Evolutionary conservation across 2,329 filamentous ascomycete genomes (phyloP).

Genomic region (Alternaria gansuensis): DNA sequence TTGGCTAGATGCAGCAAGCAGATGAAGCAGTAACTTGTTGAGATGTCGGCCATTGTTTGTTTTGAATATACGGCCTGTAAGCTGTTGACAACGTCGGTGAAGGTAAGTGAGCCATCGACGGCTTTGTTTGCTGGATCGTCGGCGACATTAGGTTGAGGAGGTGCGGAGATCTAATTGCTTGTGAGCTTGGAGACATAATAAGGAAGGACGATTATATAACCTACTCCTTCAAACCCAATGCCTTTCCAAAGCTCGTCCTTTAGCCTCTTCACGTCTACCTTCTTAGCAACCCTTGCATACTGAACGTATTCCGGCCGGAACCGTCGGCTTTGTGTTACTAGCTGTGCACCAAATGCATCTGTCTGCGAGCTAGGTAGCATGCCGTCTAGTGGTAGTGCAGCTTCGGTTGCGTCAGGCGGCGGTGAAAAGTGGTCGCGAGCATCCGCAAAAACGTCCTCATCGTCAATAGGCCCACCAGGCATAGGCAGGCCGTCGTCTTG

Average conservation of each 20-base stretch:
- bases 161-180: slow-evolving; percentile 29
- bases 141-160: slow-evolving; percentile 24
- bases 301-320: slow-evolving; percentile 71
- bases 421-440: slow-evolving; percentile 82
- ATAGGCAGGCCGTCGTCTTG: slow-evolving; percentile 83
- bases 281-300: slow-evolving; percentile 72
- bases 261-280: slow-evolving; percentile 70
- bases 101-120: slow-evolving; percentile 71
- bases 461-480: slow-evolving; percentile 69
- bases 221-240: slow-evolving; percentile 61
- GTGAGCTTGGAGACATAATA: slow-evolving; percentile 21
- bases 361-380: slow-evolving; percentile 65
- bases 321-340: slow-evolving; percentile 68
- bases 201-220: slow-evolving; percentile 10
- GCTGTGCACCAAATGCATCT: slow-evolving; percentile 68
- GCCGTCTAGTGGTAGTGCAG: slow-evolving; percentile 36
- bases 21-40: slow-evolving; percentile 92
- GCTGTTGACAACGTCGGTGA: slow-evolving; percentile 91
- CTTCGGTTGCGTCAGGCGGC: slow-evolving; percentile 58
- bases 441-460: slow-evolving; percentile 77
- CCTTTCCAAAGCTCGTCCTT: slow-evolving; percentile 73
- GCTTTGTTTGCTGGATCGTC: slow-evolving; percentile 52
- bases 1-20: slow-evolving; percentile 90
- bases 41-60: slow-evolving; percentile 89
- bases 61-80: slow-evolving; percentile 87